Base-by-base conservation (phyloP, 805 yeast species). In the Saturnispora quitensis region DNA sequence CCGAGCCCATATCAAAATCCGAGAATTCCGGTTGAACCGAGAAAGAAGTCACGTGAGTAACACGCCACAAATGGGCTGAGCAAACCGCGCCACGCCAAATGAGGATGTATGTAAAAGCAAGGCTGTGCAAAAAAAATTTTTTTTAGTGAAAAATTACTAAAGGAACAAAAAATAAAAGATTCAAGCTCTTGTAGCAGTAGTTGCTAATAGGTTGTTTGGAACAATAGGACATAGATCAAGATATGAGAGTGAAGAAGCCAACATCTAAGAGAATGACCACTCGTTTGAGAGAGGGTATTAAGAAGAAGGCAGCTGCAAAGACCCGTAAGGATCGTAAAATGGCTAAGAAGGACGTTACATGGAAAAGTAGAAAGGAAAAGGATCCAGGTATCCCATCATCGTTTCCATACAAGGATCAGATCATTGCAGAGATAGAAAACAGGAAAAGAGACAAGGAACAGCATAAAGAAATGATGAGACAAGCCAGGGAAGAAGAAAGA, bases 321-420 rank as follows among this genome's bases (percentile, higher is more conserved):
- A 78, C 84, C 57, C 82, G 95, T 69, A 93, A 93, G 66, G 85
- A 86, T 66, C 78, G 76, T 61, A 93, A 93, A 71, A 58, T 67
- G 25, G 78, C 96, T 18, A 93, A 93, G 76, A 89, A 80, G 65
- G 97, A 91, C 67, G 81, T 80, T 4, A 93, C 98, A 15, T 93
- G 99, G 99, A 89, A 80, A 66, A 86, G 96, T 17, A 81, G 82
- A 62, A 70, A 71, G 52, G 81, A 80, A 62, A 91, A 88, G 70
- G 97, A 90, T 67, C 90, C 91, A 10, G 98, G 98, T 58, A 91
- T 93, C 60, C 99, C 99, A 52, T 74, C 95, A 49, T 82, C 84
- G 61, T 93, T 89, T 77, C 99, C 99, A 34, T 93, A 89, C 73
- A 93, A 91, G 68, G 95, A 86, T 57, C 78, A 79, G 68, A 81